Evolutionary conservation across 1,284 basidiomycete genomes (phyloP).

Genomic region (Rhodofomes roseus): DNA sequence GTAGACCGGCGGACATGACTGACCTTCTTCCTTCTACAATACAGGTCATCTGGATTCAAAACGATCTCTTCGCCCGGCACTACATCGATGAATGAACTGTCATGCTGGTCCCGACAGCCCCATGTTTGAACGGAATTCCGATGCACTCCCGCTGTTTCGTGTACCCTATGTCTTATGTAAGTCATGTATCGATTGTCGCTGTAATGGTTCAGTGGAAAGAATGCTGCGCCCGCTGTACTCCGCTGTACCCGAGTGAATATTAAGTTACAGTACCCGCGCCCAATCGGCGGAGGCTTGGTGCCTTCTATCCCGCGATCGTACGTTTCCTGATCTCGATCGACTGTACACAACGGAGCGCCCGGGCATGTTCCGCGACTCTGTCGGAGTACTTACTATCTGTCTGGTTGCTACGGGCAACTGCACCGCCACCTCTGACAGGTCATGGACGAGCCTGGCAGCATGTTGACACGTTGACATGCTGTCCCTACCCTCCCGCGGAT

Average conservation of each 20-base stretch:
- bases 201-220: not conserved
- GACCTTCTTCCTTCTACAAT: not conserved
- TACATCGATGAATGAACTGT: conserved; percentile 31
- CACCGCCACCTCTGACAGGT: not conserved
- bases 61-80: conserved; percentile 44
- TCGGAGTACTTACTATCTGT: too few relatives aligned
- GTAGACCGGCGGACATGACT: not conserved
- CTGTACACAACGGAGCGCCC: not conserved
- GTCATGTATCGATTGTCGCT: not conserved
- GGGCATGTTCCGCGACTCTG: not conserved
- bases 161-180: not conserved
- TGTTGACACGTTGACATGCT: not conserved
- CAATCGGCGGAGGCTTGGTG: not conserved
- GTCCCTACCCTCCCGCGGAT: not conserved
- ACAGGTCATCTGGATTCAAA: conserved; percentile 45
- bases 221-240: not conserved
- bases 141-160: not conserved
- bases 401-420: not conserved
- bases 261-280: too few relatives aligned
- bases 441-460: not conserved
- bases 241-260: not conserved
- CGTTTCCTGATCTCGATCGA: not conserved
- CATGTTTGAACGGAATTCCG: not conserved
- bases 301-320: not conserved
- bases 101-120: conserved; percentile 1